These are phyloP conservation scores for Phytophthora sp. DNA, from an alignment of 352 stramenopile genomes.

Conservation along the genomic window DNA sequence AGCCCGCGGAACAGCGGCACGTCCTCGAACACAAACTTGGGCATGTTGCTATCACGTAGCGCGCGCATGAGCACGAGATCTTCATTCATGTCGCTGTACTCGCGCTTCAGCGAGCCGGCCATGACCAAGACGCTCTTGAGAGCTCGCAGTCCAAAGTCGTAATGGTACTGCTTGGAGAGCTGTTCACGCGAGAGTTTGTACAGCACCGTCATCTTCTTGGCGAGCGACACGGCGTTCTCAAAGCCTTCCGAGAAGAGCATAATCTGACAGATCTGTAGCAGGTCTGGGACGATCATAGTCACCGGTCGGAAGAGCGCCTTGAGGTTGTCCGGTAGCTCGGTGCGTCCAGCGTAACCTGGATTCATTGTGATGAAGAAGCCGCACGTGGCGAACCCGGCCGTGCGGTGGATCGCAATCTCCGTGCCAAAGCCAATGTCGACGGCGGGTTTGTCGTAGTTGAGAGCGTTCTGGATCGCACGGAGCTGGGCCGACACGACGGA, in stretches of 20 bases:
- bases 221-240: slow-evolving; percentile 88
- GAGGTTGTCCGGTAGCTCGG: slow-evolving; percentile 92
- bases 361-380: slow-evolving; percentile 97
- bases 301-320: slow-evolving; percentile 94
- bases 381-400: slow-evolving; percentile 92
- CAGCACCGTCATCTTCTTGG: slow-evolving; percentile 95
- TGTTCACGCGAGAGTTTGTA: slow-evolving; percentile 96
- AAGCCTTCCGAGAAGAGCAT: slow-evolving; percentile 95
- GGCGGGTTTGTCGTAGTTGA: slow-evolving; percentile 92
- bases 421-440: slow-evolving; percentile 93
- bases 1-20: slow-evolving; percentile 94
- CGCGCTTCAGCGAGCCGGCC: slow-evolving; percentile 92
- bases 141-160: slow-evolving; percentile 94
- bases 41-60: slow-evolving; percentile 96
- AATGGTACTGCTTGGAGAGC: slow-evolving; percentile 96
- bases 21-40: slow-evolving; percentile 97
- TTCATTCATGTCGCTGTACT: slow-evolving; percentile 93
- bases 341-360: slow-evolving; percentile 91
- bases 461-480: slow-evolving; percentile 92
- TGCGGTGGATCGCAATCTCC: slow-evolving; percentile 92
- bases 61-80: slow-evolving; percentile 96
- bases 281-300: slow-evolving; percentile 94
- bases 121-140: slow-evolving; percentile 96
- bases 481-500: slow-evolving; percentile 90
- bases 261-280: slow-evolving; percentile 94